These are phyloP conservation scores for Chaetomiaceae sp. DNA, from an alignment of 2,329 filamentous ascomycete species.

Conservation along the genomic window DNA sequence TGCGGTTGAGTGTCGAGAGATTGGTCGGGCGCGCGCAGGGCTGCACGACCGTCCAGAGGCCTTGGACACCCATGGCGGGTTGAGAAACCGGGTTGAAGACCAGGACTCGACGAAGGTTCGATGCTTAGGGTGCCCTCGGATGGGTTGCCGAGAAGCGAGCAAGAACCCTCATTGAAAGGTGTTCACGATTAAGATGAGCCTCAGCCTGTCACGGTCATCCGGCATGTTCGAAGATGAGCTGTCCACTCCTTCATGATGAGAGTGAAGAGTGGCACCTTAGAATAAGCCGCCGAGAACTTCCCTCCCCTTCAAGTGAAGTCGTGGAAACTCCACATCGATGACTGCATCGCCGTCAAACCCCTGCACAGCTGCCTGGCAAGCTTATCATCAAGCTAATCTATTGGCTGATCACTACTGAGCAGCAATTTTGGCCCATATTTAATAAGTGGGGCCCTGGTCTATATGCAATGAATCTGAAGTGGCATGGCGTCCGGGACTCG, in stretches of 20 bases:
- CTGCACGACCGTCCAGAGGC: slow-evolving; percentile 93
- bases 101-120: neutral
- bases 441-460: no score
- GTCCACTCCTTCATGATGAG: no score
- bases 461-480: no score
- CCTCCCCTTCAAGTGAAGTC: neutral
- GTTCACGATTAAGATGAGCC: neutral
- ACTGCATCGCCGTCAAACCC: neutral
- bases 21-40: slow-evolving; percentile 94
- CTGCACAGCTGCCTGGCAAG: slow-evolving; percentile 12
- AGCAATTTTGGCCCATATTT: no score
- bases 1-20: slow-evolving; percentile 91
- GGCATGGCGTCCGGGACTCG: no score
- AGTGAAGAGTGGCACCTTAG: no score
- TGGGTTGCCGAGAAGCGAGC: neutral
- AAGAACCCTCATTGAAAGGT: neutral
- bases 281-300: no score
- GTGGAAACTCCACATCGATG: neutral
- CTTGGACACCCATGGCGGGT: slow-evolving; percentile 83
- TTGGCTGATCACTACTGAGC: neutral
- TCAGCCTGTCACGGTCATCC: no score
- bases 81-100: neutral
- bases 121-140: slow-evolving; percentile 11
- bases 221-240: no score
- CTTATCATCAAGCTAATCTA: slow-evolving; percentile 9